Conservation (phyloP, 805 yeast species). For the Nakazawaea ishiwadae region DNA sequence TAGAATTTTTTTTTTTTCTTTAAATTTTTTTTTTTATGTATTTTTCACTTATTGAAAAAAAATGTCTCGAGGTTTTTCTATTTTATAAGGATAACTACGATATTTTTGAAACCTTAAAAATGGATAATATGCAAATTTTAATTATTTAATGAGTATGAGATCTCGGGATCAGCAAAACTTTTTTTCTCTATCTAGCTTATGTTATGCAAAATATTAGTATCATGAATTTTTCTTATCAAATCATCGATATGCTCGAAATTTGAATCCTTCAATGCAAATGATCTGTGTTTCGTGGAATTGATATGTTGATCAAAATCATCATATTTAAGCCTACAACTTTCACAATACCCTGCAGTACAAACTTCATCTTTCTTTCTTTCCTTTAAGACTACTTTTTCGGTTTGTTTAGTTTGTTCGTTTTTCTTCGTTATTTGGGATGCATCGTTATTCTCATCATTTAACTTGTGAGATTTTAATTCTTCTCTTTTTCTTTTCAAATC, state of each 20-base stretch:
- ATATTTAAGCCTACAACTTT: constrained; percentile 83
- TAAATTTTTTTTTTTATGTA: no score
- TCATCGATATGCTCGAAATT: constrained; percentile 78
- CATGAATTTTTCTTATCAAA: constrained; percentile 48
- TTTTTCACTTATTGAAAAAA: no score
- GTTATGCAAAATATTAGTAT: constrained; percentile 13
- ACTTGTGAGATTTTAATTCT: constrained; percentile 14
- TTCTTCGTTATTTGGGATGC: constrained; percentile 6
- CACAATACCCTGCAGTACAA: constrained; percentile 77
- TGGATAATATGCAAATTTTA: no score
- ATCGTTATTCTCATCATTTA: not conserved
- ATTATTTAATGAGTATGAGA: no score
- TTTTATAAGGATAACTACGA: no score
- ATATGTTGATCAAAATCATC: constrained; percentile 79
- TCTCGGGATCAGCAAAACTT: no score
- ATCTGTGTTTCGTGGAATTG: constrained; percentile 60
- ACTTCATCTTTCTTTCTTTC: constrained; percentile 19
- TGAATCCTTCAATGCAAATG: constrained; percentile 66
- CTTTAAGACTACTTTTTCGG: no score
- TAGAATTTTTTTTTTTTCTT: no score
- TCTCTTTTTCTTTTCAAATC: constrained; percentile 35
- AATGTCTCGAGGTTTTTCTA: no score
- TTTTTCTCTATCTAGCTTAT: no score
- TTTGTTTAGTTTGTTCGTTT: no score
- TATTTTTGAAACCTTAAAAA: no score